These are phyloP conservation scores for Medicago arabica DNA, from an alignment of 306 rosid genomes.

Conservation along the genomic window DNA sequence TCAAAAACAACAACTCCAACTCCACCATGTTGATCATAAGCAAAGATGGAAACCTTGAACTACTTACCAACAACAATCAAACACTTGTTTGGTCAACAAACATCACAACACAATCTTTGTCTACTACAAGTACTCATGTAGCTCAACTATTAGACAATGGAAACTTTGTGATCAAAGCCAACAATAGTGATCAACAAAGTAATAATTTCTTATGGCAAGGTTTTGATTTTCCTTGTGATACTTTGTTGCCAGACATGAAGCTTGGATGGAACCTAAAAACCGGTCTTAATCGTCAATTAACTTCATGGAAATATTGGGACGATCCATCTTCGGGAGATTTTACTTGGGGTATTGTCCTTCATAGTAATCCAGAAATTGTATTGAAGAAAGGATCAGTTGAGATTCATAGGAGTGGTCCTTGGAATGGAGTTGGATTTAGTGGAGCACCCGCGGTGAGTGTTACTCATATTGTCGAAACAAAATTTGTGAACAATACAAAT, in stretches of 20 bases:
- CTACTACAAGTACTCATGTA: not conserved
- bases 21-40: slow-evolving; percentile 9
- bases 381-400: slow-evolving; percentile 39
- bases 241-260: slow-evolving; percentile 49
- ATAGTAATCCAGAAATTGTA: slow-evolving; percentile 38
- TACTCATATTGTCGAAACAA: not conserved
- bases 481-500: slow-evolving; percentile 2
- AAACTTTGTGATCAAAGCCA: slow-evolving; percentile 54
- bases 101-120: slow-evolving; percentile 19
- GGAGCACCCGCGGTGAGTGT: slow-evolving; percentile 3
- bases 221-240: slow-evolving; percentile 63
- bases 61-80: slow-evolving; percentile 10
- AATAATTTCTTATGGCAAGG: slow-evolving; percentile 58
- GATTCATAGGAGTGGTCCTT: slow-evolving; percentile 52
- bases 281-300: slow-evolving; percentile 41
- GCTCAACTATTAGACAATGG: slow-evolving; percentile 54
- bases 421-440: slow-evolving; percentile 47
- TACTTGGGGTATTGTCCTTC: slow-evolving; percentile 22
- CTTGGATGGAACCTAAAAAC: slow-evolving; percentile 55
- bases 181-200: not conserved
- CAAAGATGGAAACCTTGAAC: slow-evolving; percentile 12
- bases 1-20: slow-evolving; percentile 18
- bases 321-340: slow-evolving; percentile 58
- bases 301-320: slow-evolving; percentile 57
- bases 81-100: slow-evolving; percentile 38